Evolutionary conservation across 371 early-diverging fungal species (phyloP), one percentile per base, ranked within the genome.

Genomic region (Mycotypha africana): DNA sequence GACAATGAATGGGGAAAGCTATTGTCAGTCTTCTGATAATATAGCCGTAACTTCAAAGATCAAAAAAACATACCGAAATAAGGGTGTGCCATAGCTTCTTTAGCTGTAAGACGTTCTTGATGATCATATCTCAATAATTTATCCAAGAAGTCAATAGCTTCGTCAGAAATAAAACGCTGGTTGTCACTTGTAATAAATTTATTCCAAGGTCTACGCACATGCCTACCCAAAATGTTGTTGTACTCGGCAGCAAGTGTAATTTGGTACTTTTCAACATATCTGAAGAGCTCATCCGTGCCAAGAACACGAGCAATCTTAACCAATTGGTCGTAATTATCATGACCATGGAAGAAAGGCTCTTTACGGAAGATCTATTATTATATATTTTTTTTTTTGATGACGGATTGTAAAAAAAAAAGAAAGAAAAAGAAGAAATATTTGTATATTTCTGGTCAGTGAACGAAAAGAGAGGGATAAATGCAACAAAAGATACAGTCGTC

Each of bases 321-420:
- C 38, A 99, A 80, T 72, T 99, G 99, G 65, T 98, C 99, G 60
- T 91, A 88, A 71, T 99, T 98, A 67, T 97, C 97, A 49, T 88
- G 88, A 21, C 99, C 99, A 58, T 96, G 94, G 88, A 99, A 99
- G 70, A 99, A 97, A 1, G 99, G 99, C 56, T 95, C 96, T 70
- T 92, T 95, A 59, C 92, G 89, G 86, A 96, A 98, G 30, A 99
- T 93, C 42, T 42, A 42, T 4, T 7, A 28, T 12, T 28, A 28
- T 28, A 28, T 28, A n/a, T n/a, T n/a, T n/a, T n/a, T n/a, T n/a
- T n/a, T n/a, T n/a, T n/a, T n/a, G n/a, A n/a, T n/a, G n/a, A n/a
- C n/a, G n/a, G n/a, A n/a, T n/a, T n/a, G n/a, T n/a, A n/a, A n/a
- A n/a, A n/a, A n/a, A n/a, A n/a, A n/a, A n/a, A n/a, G n/a, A n/a